Conservation (phyloP, 1,284 basidiomycete genomes). For the Naganishia cerealis region DNA sequence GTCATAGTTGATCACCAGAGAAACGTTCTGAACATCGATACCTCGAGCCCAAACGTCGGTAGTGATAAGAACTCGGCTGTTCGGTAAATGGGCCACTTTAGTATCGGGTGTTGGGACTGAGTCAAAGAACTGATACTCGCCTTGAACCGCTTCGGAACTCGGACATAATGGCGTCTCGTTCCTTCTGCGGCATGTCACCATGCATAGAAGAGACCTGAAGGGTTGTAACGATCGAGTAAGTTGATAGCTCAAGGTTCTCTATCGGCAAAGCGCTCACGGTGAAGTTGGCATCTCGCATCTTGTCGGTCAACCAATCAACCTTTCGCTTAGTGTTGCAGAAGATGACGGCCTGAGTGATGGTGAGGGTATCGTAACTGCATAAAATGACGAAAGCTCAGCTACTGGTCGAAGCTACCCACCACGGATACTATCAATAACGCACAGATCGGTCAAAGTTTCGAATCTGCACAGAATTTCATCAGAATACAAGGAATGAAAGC, state of each 20-base stretch:
- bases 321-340: conserved; percentile 99
- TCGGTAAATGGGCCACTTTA: neutral
- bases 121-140: conserved; percentile 55
- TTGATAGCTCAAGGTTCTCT: conserved; percentile 31
- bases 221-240: neutral
- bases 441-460: conserved; percentile 26
- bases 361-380: conserved; percentile 59
- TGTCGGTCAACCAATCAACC: conserved; percentile 99
- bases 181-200: conserved; percentile 98
- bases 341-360: conserved; percentile 99
- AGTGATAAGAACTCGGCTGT: conserved; percentile 86
- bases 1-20: conserved; percentile 97
- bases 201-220: conserved; percentile 58
- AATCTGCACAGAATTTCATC: neutral
- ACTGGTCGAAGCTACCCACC: neutral
- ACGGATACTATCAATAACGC: neutral
- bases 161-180: conserved; percentile 97
- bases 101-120: neutral
- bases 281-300: conserved; percentile 95
- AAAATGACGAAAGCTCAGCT: neutral
- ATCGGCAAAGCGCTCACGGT: conserved; percentile 71
- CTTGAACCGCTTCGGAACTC: conserved; percentile 95
- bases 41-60: conserved; percentile 99
- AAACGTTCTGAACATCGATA: conserved; percentile 98
- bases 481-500: neutral